Evolutionary conservation across 202 grass and related monocot species (phyloP).

Genomic region (Zoysia matrella): DNA sequence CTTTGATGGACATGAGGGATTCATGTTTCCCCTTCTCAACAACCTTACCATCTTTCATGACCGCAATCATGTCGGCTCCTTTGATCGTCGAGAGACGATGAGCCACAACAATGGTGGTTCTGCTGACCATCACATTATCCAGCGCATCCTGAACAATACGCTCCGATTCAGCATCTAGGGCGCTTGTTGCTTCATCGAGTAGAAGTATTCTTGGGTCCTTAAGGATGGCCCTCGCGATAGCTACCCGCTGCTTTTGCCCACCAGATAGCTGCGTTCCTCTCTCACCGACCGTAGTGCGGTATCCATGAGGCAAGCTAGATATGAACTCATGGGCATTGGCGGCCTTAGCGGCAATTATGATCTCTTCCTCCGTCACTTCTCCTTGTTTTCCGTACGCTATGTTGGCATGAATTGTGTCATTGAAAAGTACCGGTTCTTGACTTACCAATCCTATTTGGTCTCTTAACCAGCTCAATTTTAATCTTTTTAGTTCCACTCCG

Average conservation of each 20-base stretch:
- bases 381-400: conserved; percentile 85
- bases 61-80: conserved; percentile 66
- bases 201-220: conserved; percentile 83
- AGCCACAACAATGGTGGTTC: conserved; percentile 73
- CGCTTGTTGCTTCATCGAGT: conserved; percentile 83
- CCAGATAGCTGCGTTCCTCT: conserved; percentile 84
- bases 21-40: conserved; percentile 76
- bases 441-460: conserved; percentile 84
- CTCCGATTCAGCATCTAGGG: conserved; percentile 82
- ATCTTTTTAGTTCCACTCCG: conserved; percentile 48
- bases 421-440: conserved; percentile 87
- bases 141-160: conserved; percentile 71
- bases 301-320: conserved; percentile 82
- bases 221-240: conserved; percentile 81
- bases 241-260: conserved; percentile 82
- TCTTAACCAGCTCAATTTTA: conserved; percentile 82
- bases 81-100: conserved; percentile 81
- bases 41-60: conserved; percentile 70
- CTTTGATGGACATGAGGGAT: conserved; percentile 54
- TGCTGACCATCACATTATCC: conserved; percentile 55
- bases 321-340: conserved; percentile 87
- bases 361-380: conserved; percentile 68
- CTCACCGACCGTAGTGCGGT: conserved; percentile 71
- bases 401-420: conserved; percentile 83
- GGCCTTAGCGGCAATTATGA: conserved; percentile 56